phyloP scores from a whole-genome alignment of 75 land plant genomes.

The Larix kaempferi region DNA sequence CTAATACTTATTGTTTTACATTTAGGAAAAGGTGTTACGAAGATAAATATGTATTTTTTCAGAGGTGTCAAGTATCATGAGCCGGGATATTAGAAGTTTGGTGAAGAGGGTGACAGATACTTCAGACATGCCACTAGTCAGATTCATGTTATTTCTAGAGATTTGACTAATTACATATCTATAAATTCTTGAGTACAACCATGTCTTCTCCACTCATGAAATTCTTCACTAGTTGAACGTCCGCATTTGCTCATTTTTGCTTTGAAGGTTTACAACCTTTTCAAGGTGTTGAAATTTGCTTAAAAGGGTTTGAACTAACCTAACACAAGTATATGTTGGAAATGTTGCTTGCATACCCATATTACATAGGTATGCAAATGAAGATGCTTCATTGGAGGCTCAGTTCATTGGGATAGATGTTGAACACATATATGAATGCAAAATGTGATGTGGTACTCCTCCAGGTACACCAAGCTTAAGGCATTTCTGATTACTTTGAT shows the following conservation, averaged over 20 bases:
- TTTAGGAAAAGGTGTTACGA: neutral
- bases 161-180: slow-evolving; percentile 49
- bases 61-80: slow-evolving; percentile 74
- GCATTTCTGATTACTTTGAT: neutral
- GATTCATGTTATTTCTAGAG: slow-evolving; percentile 59
- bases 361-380: slow-evolving; percentile 57
- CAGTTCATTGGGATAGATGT: slow-evolving; percentile 66
- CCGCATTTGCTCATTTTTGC: neutral
- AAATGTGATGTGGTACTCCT: slow-evolving; percentile 46
- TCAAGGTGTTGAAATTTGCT: neutral
- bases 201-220: neutral
- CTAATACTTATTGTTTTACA: neutral
- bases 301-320: neutral
- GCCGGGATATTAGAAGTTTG: slow-evolving; percentile 67
- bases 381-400: slow-evolving; percentile 59
- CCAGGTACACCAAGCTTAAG: slow-evolving; percentile 14
- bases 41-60: neutral
- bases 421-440: slow-evolving; percentile 47
- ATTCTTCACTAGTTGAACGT: neutral
- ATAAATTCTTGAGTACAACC: slow-evolving; percentile 30
- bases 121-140: slow-evolving; percentile 69
- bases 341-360: slow-evolving; percentile 29
- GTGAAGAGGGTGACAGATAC: slow-evolving; percentile 62
- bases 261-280: neutral
- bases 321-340: neutral